phyloP scores from a whole-genome alignment of 495 filamentous ascomycete species.

The Neurospora sp. region DNA sequence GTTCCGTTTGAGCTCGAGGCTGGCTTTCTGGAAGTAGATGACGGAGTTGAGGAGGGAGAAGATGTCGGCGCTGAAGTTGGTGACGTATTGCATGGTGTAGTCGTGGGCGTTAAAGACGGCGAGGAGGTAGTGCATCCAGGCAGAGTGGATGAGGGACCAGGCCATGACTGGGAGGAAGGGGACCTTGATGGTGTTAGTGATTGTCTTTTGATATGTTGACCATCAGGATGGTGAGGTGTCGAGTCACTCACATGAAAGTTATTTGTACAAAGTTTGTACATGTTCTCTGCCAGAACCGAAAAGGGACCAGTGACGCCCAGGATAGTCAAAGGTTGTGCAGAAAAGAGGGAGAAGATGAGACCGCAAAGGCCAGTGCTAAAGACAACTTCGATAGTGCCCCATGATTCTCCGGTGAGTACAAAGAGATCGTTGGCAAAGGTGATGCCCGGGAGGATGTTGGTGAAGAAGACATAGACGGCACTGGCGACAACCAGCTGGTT shows the following conservation, averaged over 20 bases:
- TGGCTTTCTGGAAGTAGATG: conserved; percentile 68
- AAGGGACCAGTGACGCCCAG: conserved; percentile 67
- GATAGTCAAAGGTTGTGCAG: conserved; percentile 61
- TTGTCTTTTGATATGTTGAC: background rate
- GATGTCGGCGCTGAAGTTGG: conserved; percentile 60
- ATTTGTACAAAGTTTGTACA: conserved; percentile 48
- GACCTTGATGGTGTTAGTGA: conserved; percentile 30
- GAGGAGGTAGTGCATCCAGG: conserved; percentile 59
- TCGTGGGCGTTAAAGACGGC: conserved; percentile 66
- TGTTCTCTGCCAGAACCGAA: conserved; percentile 61
- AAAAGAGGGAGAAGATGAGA: conserved; percentile 55
- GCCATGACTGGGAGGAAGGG: conserved; percentile 64
- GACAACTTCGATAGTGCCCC: conserved; percentile 63
- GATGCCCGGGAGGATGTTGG: conserved; percentile 62
- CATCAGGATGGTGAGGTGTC: background rate
- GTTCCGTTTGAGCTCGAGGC: conserved; percentile 56
- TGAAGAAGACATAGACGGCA: conserved; percentile 68
- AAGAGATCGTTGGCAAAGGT: conserved; percentile 65
- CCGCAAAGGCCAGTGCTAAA: conserved; percentile 62
- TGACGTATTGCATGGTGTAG: conserved; percentile 72
- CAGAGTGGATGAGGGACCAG: conserved; percentile 61
- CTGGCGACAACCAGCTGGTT: conserved; percentile 63
- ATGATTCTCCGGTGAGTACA: conserved; percentile 53
- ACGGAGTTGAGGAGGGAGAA: conserved; percentile 63
- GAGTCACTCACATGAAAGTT: conserved; percentile 42